Percentiles rank a stretch among this genome's conserved stretches.
phyloP scores from a whole-genome alignment of 2,329 filamentous ascomycete genomes.

The Trematosphaeria pertusa region DNA sequence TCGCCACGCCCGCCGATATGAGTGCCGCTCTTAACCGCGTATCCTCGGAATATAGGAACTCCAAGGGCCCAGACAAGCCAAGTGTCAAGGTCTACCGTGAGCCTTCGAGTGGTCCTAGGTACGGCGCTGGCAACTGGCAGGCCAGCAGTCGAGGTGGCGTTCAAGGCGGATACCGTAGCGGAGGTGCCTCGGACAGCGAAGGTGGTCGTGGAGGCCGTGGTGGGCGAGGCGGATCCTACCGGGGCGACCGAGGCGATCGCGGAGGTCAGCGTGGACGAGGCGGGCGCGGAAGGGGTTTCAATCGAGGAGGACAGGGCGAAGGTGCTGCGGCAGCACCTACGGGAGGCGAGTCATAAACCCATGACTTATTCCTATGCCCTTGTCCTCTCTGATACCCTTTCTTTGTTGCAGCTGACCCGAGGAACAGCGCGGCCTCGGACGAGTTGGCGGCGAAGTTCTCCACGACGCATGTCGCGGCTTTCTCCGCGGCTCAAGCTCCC shows the following conservation, averaged over 20 bases:
- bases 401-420: conserved; percentile 27
- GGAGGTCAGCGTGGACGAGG: conserved; percentile 36
- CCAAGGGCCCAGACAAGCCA: conserved; percentile 76
- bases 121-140: conserved; percentile 65
- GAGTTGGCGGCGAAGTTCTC: conserved; percentile 1
- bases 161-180: conserved; percentile 79
- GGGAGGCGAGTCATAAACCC: conserved; percentile 47
- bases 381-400: conserved; percentile 42
- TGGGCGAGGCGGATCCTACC: conserved; percentile 54
- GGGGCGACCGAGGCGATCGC: conserved; percentile 58
- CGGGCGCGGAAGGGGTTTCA: conserved; percentile 35
- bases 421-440: conserved; percentile 12
- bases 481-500: conserved; percentile 3
- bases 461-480: conserved; percentile 3
- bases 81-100: conserved; percentile 84
- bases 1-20: conserved; percentile 79
- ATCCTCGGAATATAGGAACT: conserved; percentile 77
- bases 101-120: conserved; percentile 58
- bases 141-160: conserved; percentile 70
- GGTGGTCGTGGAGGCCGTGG: conserved; percentile 66
- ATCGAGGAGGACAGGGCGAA: conserved; percentile 43
- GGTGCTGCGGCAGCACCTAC: conserved; percentile 43
- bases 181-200: conserved; percentile 77
- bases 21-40: conserved; percentile 78
- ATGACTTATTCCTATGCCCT: conserved; percentile 20